A percentile compares a stretch with the other conserved stretches of the same genome.
phyloP scores from a whole-genome alignment of 192 early-diverging fungal genomes.

The Chytriomyces confervae region DNA sequence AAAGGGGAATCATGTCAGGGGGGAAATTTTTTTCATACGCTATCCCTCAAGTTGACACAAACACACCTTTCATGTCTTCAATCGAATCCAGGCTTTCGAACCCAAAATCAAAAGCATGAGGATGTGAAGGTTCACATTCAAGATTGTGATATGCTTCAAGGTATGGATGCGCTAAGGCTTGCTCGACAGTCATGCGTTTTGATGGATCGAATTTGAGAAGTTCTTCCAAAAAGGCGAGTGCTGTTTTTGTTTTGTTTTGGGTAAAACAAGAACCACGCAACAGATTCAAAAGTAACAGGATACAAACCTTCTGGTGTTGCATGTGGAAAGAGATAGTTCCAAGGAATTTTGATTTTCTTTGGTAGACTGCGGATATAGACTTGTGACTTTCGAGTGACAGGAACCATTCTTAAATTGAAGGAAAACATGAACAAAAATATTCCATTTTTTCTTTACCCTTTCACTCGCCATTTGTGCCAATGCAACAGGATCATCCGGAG shows the following conservation, averaged over 20 bases:
- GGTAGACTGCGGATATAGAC: conserved; percentile 93
- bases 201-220: conserved; percentile 93
- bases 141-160: conserved; percentile 90
- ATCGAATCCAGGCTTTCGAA: conserved; percentile 79
- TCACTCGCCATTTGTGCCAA: conserved; percentile 88
- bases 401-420: not conserved
- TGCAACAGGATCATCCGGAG: conserved; percentile 88
- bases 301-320: conserved; percentile 67
- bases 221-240: conserved; percentile 86
- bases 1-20: not conserved
- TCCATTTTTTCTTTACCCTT: conserved; percentile 56
- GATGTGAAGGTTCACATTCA: conserved; percentile 81
- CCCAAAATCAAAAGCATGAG: conserved; percentile 77
- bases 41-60: not conserved
- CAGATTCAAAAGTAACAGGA: not conserved
- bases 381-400: conserved; percentile 78
- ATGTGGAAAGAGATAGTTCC: conserved; percentile 82
- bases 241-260: conserved; percentile 39
- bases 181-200: conserved; percentile 89
- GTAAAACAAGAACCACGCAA: not conserved
- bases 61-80: conserved; percentile 79
- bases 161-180: conserved; percentile 92
- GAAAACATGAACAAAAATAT: not conserved
- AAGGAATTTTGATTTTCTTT: conserved; percentile 87
- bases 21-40: not conserved